These are phyloP conservation scores for Deinandra increscens DNA, from an alignment of 129 eudicot genomes.

Conservation along the genomic window DNA sequence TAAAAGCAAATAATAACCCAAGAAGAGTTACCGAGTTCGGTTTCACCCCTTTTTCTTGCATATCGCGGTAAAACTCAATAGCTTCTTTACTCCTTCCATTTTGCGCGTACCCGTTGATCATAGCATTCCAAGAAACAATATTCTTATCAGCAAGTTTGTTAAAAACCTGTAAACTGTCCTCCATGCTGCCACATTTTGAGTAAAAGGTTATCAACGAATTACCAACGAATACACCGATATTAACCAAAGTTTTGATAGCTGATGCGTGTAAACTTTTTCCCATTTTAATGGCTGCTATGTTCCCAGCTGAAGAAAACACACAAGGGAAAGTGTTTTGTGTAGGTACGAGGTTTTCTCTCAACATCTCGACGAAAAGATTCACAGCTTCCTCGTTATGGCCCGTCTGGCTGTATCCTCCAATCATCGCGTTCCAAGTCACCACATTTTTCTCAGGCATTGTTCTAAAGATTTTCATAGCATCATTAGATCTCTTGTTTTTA, in stretches of 20 bases:
- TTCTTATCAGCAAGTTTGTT: conserved; percentile 40
- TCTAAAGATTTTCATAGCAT: conserved; percentile 46
- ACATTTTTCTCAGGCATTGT: conserved; percentile 68
- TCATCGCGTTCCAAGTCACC: conserved; percentile 72
- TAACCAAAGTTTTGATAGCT: conserved; percentile 55
- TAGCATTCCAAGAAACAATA: conserved; percentile 72
- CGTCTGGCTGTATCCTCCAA: conserved; percentile 65
- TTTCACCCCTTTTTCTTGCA: conserved; percentile 38
- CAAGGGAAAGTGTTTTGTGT: conserved; percentile 53
- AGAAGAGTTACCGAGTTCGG: conserved; percentile 71
- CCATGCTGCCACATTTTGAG: conserved; percentile 84
- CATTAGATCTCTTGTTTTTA: conserved; percentile 48
- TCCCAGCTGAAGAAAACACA: conserved; percentile 59
- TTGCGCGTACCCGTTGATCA: conserved; percentile 66
- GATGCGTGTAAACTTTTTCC: conserved; percentile 72
- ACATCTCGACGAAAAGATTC: conserved; percentile 58
- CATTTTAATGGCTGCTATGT: conserved; percentile 60
- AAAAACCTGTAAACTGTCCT: conserved; percentile 55
- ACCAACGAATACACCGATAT: conserved; percentile 41
- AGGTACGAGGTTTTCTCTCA: conserved; percentile 57
- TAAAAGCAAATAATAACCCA: conserved; percentile 62
- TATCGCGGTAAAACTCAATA: conserved; percentile 26
- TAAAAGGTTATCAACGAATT: conserved; percentile 71
- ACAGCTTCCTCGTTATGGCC: conserved; percentile 74
- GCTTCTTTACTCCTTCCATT: conserved; percentile 61